phyloP scores from a whole-genome alignment of 805 yeast genomes.

The Monosporozyma solicola region DNA sequence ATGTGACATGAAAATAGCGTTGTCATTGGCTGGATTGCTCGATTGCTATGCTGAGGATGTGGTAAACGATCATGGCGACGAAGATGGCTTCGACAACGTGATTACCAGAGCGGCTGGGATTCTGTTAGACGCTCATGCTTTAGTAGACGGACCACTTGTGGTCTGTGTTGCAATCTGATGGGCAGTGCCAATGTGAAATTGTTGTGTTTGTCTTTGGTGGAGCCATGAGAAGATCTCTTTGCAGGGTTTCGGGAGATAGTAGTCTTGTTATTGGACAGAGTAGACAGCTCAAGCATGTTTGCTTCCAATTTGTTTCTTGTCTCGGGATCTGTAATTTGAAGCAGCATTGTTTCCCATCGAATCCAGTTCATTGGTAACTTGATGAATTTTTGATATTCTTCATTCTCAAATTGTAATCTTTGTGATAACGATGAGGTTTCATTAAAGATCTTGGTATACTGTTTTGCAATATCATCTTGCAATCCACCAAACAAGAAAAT shows the following conservation, averaged over 20 bases:
- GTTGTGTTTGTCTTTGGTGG: not conserved
- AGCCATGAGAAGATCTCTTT: not conserved
- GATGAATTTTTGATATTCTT: constrained; percentile 18
- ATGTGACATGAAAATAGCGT: not conserved
- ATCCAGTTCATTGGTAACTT: constrained; percentile 27
- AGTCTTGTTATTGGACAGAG: not conserved
- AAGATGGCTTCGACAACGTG: not conserved
- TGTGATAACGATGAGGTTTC: constrained; percentile 2
- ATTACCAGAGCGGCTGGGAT: not conserved
- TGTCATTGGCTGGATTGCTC: not conserved
- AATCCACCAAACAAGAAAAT: constrained; percentile 26
- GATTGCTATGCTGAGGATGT: too few species aligned
- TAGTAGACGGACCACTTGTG: not conserved
- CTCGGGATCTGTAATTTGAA: constrained; percentile 3
- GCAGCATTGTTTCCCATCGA: constrained; percentile 10
- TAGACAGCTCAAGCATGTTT: constrained; percentile 12
- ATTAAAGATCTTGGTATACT: constrained; percentile 2
- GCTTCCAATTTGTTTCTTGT: not conserved
- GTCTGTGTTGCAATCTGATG: constrained; percentile 1
- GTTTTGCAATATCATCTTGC: not conserved
- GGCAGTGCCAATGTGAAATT: not conserved
- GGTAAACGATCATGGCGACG: too few species aligned
- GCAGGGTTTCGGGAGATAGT: not conserved
- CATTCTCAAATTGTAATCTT: constrained; percentile 15
- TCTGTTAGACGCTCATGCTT: not conserved